Percentiles rank a stretch among this genome's conserved stretches.
Conservation (phyloP, 495 filamentous ascomycete genomes). For the Annulohypoxylon maeteangense region DNA sequence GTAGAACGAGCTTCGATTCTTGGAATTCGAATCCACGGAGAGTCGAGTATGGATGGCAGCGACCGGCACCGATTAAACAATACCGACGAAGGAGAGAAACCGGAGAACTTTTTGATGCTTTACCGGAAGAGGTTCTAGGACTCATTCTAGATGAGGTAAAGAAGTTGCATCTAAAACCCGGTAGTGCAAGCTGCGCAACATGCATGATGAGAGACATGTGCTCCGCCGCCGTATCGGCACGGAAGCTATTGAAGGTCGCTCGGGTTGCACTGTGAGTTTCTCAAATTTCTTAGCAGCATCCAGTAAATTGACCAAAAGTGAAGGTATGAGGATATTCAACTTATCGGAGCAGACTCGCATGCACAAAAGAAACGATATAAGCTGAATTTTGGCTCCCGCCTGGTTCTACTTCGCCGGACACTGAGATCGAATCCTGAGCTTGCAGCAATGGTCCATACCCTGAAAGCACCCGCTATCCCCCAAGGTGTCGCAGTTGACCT, state of each 20-base stretch:
- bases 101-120: conserved; percentile 62
- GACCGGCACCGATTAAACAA: conserved; percentile 52
- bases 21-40: conserved; percentile 45
- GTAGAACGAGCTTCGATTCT: conserved; percentile 57
- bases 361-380: conserved; percentile 72
- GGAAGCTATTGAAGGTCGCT: conserved; percentile 74
- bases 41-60: conserved; percentile 50
- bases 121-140: conserved; percentile 68
- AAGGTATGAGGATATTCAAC: conserved; percentile 76
- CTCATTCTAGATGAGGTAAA: conserved; percentile 62
- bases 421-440: conserved; percentile 74
- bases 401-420: conserved; percentile 81
- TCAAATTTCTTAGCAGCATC: conserved; percentile 46
- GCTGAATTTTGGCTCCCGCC: conserved; percentile 71
- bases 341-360: conserved; percentile 74
- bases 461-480: conserved; percentile 77
- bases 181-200: conserved; percentile 69
- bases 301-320: conserved; percentile 25
- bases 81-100: conserved; percentile 50
- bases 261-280: conserved; percentile 72
- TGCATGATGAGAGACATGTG: conserved; percentile 83
- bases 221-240: conserved; percentile 71
- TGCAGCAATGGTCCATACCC: conserved; percentile 75
- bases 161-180: conserved; percentile 55
- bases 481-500: conserved; percentile 63